Conservation (phyloP, 352 stramenopile species). For the Globisporangium alternatum region DNA sequence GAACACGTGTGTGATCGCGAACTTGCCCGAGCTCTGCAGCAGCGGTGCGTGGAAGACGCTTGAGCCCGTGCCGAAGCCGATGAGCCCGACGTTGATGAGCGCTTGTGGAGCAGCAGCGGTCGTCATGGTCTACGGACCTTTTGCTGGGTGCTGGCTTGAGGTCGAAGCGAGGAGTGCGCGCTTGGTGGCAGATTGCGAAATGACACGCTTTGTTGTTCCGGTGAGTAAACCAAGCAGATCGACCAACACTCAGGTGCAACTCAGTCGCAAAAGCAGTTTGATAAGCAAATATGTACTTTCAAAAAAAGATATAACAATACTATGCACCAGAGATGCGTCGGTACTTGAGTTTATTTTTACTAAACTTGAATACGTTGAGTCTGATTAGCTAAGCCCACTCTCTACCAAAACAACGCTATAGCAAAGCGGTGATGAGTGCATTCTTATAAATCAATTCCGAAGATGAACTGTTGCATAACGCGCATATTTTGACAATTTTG, state of each 20-base stretch:
- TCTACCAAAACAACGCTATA: too few relatives aligned
- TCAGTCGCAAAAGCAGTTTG: background rate
- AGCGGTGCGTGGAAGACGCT: constrained; percentile 75
- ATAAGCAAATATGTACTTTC: background rate
- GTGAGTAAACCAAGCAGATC: background rate
- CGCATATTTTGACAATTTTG: too few relatives aligned
- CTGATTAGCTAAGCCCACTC: too few relatives aligned
- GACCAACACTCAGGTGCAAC: constrained; percentile 1
- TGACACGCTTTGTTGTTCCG: background rate
- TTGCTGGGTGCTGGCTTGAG: background rate
- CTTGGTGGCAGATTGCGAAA: constrained; percentile 7
- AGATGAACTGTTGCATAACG: too few relatives aligned
- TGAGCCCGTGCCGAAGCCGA: constrained; percentile 68
- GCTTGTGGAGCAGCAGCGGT: background rate
- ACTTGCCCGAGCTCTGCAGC: constrained; percentile 53
- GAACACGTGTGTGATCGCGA: constrained; percentile 74
- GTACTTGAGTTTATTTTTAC: too few relatives aligned
- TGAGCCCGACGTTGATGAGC: constrained; percentile 57
- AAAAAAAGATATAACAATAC: background rate
- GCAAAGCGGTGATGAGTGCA: too few relatives aligned
- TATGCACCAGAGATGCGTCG: too few relatives aligned
- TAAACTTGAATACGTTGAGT: too few relatives aligned
- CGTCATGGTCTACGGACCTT: background rate
- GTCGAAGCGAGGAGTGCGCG: background rate
- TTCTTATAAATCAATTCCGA: too few relatives aligned